Evolutionary conservation across 176 grass and related monocot species (phyloP).

Genomic region (Oryza meyeriana): DNA sequence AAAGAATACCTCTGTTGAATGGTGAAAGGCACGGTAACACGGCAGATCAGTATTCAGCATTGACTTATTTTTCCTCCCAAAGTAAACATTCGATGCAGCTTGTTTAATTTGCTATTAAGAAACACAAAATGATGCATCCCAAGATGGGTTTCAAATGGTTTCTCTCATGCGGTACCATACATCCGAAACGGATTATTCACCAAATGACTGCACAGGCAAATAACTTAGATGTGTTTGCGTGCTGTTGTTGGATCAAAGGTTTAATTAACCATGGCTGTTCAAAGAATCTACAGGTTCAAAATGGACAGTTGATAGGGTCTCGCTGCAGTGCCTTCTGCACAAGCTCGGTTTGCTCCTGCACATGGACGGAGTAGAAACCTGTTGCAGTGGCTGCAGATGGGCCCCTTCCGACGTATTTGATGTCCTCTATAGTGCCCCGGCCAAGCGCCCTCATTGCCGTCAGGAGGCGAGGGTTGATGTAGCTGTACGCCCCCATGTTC

Average conservation of each 20-base stretch:
- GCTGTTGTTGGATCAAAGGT: conserved; percentile 23
- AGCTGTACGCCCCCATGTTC: conserved; percentile 94
- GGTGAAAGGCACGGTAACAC: background rate
- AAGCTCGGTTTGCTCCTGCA: conserved; percentile 81
- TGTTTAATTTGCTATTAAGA: background rate
- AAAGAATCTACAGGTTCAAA: conserved; percentile 41
- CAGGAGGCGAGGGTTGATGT: conserved; percentile 68
- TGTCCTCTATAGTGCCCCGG: conserved; percentile 70
- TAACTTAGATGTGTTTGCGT: conserved; percentile 11
- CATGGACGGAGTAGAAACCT: conserved; percentile 75
- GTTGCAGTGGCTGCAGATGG: conserved; percentile 94
- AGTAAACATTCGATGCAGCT: background rate
- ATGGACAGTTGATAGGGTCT: conserved; percentile 36
- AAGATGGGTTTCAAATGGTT: conserved; percentile 19
- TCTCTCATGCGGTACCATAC: background rate
- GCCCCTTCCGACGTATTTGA: conserved; percentile 80
- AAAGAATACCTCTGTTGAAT: background rate
- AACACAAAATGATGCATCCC: background rate
- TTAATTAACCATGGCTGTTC: background rate
- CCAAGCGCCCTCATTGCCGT: conserved; percentile 72
- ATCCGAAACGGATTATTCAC: conserved; percentile 32
- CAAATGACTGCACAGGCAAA: conserved; percentile 25
- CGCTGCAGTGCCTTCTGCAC: conserved; percentile 78
- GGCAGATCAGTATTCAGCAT: background rate
- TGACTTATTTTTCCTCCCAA: background rate